These are phyloP conservation scores for Aphanomyces astaci DNA, from an alignment of 352 stramenopile genomes.

Conservation along the genomic window DNA sequence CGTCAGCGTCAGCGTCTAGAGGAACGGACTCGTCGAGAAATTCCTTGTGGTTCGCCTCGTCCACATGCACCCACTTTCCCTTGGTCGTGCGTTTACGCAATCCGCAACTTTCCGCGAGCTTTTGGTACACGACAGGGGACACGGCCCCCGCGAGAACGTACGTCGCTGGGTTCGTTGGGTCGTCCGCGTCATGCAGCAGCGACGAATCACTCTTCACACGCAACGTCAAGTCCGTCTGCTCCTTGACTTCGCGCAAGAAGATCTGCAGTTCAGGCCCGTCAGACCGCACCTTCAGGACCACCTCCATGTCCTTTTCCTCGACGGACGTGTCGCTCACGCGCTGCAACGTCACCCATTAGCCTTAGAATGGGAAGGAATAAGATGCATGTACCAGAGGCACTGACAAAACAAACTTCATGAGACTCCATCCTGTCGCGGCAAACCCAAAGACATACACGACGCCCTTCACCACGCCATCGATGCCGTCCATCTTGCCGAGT, in stretches of 20 bases:
- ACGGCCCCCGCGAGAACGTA: conserved; percentile 26
- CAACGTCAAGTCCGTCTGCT: conserved; percentile 46
- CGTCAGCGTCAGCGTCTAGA: conserved; percentile 28
- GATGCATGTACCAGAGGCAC: conserved; percentile 50
- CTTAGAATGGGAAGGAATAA: conserved; percentile 3
- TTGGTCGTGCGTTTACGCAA: conserved; percentile 7
- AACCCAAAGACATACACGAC: conserved; percentile 63
- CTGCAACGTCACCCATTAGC: too few species aligned
- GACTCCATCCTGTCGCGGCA: conserved; percentile 58
- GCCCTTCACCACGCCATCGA: conserved; percentile 58
- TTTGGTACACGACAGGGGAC: conserved; percentile 2
- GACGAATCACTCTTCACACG: conserved; percentile 21
- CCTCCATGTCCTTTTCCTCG: conserved; percentile 53
- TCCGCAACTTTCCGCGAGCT: conserved; percentile 3
- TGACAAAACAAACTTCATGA: conserved; percentile 73
- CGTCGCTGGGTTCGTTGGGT: conserved; percentile 19
- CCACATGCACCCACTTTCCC: conserved; percentile 15
- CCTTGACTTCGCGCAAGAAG: conserved; percentile 54
- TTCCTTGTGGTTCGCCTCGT: conserved; percentile 17
- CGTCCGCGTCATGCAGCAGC: conserved; percentile 32
- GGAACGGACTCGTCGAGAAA: conserved; percentile 32
- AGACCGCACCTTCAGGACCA: conserved; percentile 58
- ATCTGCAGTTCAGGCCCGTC: conserved; percentile 40
- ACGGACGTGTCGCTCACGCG: conserved; percentile 45
- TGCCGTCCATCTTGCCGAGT: conserved; percentile 37